A percentile compares a stretch with the other conserved stretches of the same genome.
phyloP scores from a whole-genome alignment of 345 rosid species.

The Litchi chinensis region DNA sequence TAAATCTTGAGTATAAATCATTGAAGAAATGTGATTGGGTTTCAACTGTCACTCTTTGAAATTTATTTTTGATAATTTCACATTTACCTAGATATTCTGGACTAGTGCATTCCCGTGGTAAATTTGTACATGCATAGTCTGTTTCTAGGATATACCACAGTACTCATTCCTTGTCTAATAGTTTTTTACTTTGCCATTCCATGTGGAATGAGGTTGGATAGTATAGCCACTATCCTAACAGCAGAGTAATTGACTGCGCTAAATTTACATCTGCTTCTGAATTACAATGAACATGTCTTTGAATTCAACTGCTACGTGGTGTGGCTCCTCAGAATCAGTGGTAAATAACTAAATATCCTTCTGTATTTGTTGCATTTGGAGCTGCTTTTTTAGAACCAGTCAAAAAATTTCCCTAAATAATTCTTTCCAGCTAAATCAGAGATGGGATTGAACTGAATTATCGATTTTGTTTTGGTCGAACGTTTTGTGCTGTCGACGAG shows the following conservation, averaged over 20 bases:
- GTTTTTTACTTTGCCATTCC: not conserved
- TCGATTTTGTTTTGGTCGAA: slow-evolving; percentile 17
- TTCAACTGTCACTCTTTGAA: not conserved
- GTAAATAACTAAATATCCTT: not conserved
- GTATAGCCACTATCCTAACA: not conserved
- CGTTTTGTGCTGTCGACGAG: slow-evolving; percentile 60
- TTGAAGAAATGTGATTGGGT: not conserved
- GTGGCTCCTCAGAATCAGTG: not conserved
- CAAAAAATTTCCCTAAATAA: slow-evolving; percentile 20
- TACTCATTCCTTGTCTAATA: not conserved
- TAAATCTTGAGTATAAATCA: not conserved
- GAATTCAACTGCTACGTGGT: not conserved
- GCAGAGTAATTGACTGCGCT: not conserved
- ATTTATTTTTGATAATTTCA: not conserved
- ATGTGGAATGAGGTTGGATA: not conserved
- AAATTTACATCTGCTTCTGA: not conserved
- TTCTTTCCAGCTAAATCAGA: slow-evolving; percentile 21
- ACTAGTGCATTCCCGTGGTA: not conserved
- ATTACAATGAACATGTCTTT: not conserved
- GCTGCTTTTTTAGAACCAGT: not conserved
- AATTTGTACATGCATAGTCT: not conserved
- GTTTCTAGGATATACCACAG: not conserved
- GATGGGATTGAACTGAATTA: slow-evolving; percentile 16
- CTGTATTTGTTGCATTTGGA: not conserved
- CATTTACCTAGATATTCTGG: not conserved